A percentile compares a stretch with the other conserved stretches of the same genome.
phyloP scores from a whole-genome alignment of 2,329 filamentous ascomycete species.

The Hypoxylon sp. region DNA sequence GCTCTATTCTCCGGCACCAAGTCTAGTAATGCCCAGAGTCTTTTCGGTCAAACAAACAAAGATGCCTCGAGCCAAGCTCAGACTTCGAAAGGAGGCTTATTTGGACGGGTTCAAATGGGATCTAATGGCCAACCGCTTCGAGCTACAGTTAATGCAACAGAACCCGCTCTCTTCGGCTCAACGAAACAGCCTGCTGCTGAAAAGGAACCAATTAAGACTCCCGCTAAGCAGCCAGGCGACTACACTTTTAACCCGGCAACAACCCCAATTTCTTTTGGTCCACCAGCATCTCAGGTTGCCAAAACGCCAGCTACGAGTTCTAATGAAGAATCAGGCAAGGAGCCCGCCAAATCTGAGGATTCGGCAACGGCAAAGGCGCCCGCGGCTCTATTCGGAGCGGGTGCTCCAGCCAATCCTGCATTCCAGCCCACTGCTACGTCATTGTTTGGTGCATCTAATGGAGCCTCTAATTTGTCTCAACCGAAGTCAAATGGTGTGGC shows the following conservation, averaged over 20 bases:
- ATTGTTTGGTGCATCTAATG: constrained; percentile 44
- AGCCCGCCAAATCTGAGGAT: constrained; percentile 53
- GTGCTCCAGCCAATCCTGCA: constrained; percentile 25
- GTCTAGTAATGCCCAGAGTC: constrained; percentile 37
- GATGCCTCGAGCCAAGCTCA: constrained; percentile 18
- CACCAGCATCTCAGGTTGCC: constrained; percentile 28
- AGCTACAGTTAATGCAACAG: constrained; percentile 44
- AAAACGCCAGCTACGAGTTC: constrained; percentile 31
- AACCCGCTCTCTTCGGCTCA: constrained; percentile 32
- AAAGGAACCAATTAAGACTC: constrained; percentile 44
- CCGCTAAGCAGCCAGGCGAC: constrained; percentile 53
- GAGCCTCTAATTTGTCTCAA: constrained; percentile 40
- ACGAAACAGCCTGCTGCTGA: constrained; percentile 34
- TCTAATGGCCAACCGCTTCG: constrained; percentile 54
- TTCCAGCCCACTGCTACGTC: constrained; percentile 33
- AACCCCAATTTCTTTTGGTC: constrained; percentile 52
- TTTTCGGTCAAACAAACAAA: constrained; percentile 46
- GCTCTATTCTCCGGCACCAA: constrained; percentile 54
- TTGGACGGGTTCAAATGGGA: constrained; percentile 53
- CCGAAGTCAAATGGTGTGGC: constrained; percentile 40
- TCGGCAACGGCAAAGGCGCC: constrained; percentile 50
- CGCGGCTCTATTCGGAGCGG: constrained; percentile 43
- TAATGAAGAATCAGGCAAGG: constrained; percentile 40
- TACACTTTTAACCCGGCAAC: constrained; percentile 54
- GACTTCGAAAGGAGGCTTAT: constrained; percentile 53